Evolutionary conservation across 2,329 filamentous ascomycete genomes (phyloP).

Genomic region (Monosporascus cannonballus): DNA sequence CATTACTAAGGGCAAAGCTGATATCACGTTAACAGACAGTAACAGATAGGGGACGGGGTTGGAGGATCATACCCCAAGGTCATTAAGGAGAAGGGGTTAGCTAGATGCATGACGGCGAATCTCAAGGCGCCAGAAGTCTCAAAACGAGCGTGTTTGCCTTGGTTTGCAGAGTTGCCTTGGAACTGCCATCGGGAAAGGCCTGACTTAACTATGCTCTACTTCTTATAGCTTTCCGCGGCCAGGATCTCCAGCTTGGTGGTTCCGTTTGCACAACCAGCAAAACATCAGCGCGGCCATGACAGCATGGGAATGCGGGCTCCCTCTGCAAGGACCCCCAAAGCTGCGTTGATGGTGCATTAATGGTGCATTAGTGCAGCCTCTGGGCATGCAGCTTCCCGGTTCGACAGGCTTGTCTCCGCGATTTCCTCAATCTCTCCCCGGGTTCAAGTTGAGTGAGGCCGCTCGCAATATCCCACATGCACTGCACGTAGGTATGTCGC

Average conservation of each 20-base stretch:
- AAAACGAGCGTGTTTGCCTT: constrained; percentile 21
- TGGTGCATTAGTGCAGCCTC: constrained; percentile 10
- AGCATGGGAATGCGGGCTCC: constrained; percentile 4
- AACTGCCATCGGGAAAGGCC: not conserved
- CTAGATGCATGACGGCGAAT: constrained; percentile 16
- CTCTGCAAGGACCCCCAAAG: constrained; percentile 3
- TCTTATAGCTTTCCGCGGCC: constrained; percentile 5
- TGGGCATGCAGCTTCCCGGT: constrained; percentile 19
- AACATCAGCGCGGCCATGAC: constrained; percentile 5
- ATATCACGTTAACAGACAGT: constrained; percentile 10
- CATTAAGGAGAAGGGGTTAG: constrained; percentile 17
- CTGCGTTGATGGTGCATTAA: constrained; percentile 11
- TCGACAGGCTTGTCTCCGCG: constrained; percentile 11
- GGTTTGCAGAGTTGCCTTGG: constrained; percentile 4
- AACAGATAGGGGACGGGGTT: not conserved
- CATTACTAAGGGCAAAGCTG: constrained; percentile 17
- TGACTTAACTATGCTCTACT: not conserved
- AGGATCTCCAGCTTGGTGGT: not conserved
- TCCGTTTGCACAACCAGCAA: constrained; percentile 8
- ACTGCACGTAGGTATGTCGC: constrained; percentile 1
- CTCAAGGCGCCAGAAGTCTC: constrained; percentile 2
- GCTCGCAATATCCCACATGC: not conserved
- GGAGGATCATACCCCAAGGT: constrained; percentile 17
- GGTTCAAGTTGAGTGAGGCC: constrained; percentile 12
- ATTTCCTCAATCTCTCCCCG: constrained; percentile 1